These are phyloP conservation scores for Priceomyces castillae DNA, from an alignment of 805 yeast species.

Conservation along the genomic window DNA sequence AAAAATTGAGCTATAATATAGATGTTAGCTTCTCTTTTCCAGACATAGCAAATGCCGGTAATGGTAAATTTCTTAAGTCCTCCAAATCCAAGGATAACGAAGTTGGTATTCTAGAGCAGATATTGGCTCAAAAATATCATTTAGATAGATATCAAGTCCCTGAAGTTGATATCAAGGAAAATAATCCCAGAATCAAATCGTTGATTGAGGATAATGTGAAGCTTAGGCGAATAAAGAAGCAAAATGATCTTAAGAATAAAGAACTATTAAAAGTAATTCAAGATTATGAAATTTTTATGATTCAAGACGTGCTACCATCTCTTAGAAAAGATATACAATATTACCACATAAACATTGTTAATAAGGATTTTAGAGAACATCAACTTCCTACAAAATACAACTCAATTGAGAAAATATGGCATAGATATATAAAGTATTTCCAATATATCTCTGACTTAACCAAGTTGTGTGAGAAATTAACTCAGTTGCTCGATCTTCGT, in stretches of 20 bases:
- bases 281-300: conserved; percentile 30
- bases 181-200: conserved; percentile 18
- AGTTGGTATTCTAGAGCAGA: conserved; percentile 9
- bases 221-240: conserved; percentile 18
- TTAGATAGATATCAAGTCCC: conserved; percentile 16
- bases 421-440: conserved; percentile 8
- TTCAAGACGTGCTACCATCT: conserved; percentile 25
- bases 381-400: conserved; percentile 9
- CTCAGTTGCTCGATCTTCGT: conserved; percentile 5
- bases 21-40: conserved; percentile 18
- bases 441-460: conserved; percentile 9
- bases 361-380: conserved; percentile 5
- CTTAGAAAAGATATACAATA: conserved; percentile 20
- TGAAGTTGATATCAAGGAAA: conserved; percentile 6
- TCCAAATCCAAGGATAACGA: conserved; percentile 2
- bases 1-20: conserved; percentile 18
- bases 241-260: conserved; percentile 20
- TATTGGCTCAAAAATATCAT: conserved; percentile 26
- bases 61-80: conserved; percentile 8
- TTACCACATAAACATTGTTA: conserved; percentile 2
- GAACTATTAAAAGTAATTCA: conserved; percentile 20
- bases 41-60: conserved; percentile 1
- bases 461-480: conserved; percentile 9
- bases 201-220: conserved; percentile 28
- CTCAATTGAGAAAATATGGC: conserved; percentile 10